Percentiles rank a stretch among this genome's conserved stretches.
These are phyloP conservation scores for Kwoniella mangroviensis DNA, from an alignment of 768 basidiomycete genomes.

Conservation along the genomic window DNA sequence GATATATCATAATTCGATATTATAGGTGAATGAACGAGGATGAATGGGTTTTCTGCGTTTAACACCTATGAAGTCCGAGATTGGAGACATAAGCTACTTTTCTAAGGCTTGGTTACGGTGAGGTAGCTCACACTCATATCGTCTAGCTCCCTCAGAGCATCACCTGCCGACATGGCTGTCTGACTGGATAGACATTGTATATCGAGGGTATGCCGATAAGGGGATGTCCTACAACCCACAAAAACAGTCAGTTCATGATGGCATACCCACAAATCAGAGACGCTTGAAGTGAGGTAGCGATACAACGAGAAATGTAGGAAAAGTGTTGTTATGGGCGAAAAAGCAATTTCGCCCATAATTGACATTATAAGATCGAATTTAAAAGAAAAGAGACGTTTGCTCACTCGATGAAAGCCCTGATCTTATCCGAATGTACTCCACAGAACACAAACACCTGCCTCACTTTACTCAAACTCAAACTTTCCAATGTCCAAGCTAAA, in stretches of 20 bases:
- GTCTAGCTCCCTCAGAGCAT: slow-evolving; percentile 57
- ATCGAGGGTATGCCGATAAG: slow-evolving; percentile 41
- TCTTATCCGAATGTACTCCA: slow-evolving; percentile 82
- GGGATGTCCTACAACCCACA: slow-evolving; percentile 30
- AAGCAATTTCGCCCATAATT: not conserved
- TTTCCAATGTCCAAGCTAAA: slow-evolving; percentile 95
- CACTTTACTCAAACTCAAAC: slow-evolving; percentile 89
- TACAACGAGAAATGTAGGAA: not conserved
- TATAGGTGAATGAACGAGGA: slow-evolving; percentile 60
- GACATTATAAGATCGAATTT: not conserved
- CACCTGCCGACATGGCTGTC: slow-evolving; percentile 55
- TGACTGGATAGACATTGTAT: slow-evolving; percentile 52
- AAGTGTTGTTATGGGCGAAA: no score
- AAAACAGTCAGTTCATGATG: no score
- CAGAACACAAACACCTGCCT: slow-evolving; percentile 96
- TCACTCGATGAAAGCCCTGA: slow-evolving; percentile 83
- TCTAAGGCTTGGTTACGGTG: not conserved
- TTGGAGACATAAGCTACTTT: not conserved
- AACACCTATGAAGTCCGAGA: slow-evolving; percentile 41
- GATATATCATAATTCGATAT: slow-evolving; percentile 91
- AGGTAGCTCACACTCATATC: slow-evolving; percentile 43
- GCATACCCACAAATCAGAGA: no score
- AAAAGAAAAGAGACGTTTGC: slow-evolving; percentile 44
- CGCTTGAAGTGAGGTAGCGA: not conserved
- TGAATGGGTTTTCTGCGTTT: slow-evolving; percentile 56